These are phyloP conservation scores for Phanerochaete sordida DNA, from an alignment of 768 basidiomycete genomes.

Conservation along the genomic window DNA sequence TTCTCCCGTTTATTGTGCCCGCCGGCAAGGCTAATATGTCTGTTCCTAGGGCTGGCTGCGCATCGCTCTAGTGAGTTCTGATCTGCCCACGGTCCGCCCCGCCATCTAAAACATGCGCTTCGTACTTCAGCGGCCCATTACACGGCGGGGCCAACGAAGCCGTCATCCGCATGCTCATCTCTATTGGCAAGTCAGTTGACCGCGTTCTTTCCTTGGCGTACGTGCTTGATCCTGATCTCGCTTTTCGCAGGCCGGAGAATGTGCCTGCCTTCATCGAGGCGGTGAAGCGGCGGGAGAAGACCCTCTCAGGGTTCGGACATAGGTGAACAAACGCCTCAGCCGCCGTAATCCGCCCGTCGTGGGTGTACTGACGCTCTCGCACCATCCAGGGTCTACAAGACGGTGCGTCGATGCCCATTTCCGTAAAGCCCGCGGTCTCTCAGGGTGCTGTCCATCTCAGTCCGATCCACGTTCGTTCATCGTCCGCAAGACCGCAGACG, in stretches of 20 bases:
- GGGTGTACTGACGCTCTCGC: not conserved
- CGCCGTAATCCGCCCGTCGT: not conserved
- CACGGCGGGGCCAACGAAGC: conserved; percentile 92
- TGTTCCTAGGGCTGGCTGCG: conserved; percentile 67
- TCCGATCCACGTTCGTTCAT: conserved; percentile 91
- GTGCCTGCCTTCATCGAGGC: conserved; percentile 83
- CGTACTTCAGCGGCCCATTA: conserved; percentile 53
- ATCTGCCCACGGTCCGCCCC: not conserved
- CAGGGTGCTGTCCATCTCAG: conserved; percentile 30
- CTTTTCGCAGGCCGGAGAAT: conserved; percentile 60
- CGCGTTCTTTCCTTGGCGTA: not conserved
- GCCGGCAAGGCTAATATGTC: not conserved
- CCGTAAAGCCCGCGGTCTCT: not conserved
- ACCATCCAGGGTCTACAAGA: conserved; percentile 63
- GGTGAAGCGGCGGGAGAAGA: conserved; percentile 85
- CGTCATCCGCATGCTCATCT: conserved; percentile 89
- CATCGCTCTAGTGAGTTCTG: conserved; percentile 81
- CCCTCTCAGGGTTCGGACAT: conserved; percentile 89
- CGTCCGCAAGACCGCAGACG: conserved; percentile 85
- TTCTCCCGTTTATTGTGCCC: not conserved
- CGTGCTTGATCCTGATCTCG: not conserved
- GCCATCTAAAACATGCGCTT: not conserved
- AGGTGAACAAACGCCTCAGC: conserved; percentile 39
- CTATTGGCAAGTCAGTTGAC: conserved; percentile 68
- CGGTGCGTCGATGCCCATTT: conserved; percentile 36